A percentile compares a stretch with the other conserved stretches of the same genome.
Evolutionary conservation across 129 eudicot genomes (phyloP).

Genomic region (Flaveria trinervia): DNA sequence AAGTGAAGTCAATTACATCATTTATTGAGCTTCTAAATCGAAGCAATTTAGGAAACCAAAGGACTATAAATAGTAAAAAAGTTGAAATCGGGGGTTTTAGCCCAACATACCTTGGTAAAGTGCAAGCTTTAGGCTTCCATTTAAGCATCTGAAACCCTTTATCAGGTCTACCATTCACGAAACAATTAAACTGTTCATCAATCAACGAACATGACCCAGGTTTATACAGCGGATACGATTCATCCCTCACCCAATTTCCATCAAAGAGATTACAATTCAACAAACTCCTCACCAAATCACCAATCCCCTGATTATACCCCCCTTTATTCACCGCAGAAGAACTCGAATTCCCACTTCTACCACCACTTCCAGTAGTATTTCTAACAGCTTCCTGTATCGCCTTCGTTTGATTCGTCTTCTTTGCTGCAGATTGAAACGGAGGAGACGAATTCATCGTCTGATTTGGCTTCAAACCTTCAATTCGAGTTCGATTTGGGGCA

Average conservation of each 20-base stretch:
- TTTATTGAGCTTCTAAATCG: background rate
- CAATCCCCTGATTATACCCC: constrained; percentile 19
- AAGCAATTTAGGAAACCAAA: background rate
- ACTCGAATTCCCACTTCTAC: background rate
- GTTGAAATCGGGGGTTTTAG: constrained; percentile 11
- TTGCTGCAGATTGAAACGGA: constrained; percentile 24
- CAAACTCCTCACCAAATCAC: constrained; percentile 36
- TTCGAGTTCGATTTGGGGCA: constrained; percentile 15
- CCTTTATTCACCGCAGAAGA: constrained; percentile 25
- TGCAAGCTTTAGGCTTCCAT: constrained; percentile 76
- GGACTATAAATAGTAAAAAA: background rate
- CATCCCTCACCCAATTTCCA: constrained; percentile 81
- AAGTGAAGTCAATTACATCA: constrained; percentile 17
- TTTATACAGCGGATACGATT: constrained; percentile 62
- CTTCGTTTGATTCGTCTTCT: constrained; percentile 11
- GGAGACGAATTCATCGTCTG: constrained; percentile 18
- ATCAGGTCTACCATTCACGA: constrained; percentile 67
- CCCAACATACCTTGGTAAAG: constrained; percentile 59
- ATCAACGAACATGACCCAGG: constrained; percentile 74
- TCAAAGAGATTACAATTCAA: constrained; percentile 61
- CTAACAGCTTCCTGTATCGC: constrained; percentile 9
- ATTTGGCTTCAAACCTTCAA: constrained; percentile 24
- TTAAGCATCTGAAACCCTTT: constrained; percentile 51
- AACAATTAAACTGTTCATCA: constrained; percentile 72
- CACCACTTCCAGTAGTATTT: constrained; percentile 15